A percentile compares a stretch with the other conserved stretches of the same genome.
These are phyloP conservation scores for Schrenkiella parvula DNA, from an alignment of 345 rosid species.

Conservation along the genomic window DNA sequence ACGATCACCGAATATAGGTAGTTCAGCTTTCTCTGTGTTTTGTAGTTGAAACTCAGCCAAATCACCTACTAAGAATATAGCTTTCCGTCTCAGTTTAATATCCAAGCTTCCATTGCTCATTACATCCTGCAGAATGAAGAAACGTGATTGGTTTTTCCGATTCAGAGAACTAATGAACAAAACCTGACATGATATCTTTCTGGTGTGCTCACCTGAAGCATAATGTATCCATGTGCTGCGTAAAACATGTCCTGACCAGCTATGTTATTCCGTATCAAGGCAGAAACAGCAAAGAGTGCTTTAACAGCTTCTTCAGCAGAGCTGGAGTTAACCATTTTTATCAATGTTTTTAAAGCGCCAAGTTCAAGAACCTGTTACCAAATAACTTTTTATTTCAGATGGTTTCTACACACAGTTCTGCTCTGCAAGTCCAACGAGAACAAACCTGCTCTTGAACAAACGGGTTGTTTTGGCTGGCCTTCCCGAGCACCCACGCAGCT, in stretches of 20 bases:
- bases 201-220: slow-evolving; percentile 70
- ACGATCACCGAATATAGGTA: slow-evolving; percentile 48
- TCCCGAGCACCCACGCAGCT: slow-evolving; percentile 96
- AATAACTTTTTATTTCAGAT: not conserved
- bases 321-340: slow-evolving; percentile 67
- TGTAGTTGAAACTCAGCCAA: slow-evolving; percentile 60
- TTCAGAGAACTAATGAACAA: not conserved
- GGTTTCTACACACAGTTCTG: not conserved
- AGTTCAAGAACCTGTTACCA: slow-evolving; percentile 62
- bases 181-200: not conserved
- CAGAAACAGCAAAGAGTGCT: slow-evolving; percentile 87
- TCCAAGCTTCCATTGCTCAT: slow-evolving; percentile 54
- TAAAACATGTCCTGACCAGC: slow-evolving; percentile 74
- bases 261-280: slow-evolving; percentile 65
- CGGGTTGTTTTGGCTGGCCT: slow-evolving; percentile 87
- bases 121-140: slow-evolving; percentile 46
- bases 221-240: slow-evolving; percentile 68
- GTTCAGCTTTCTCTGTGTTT: slow-evolving; percentile 42
- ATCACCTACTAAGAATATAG: slow-evolving; percentile 72
- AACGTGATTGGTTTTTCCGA: slow-evolving; percentile 7
- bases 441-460: slow-evolving; percentile 74
- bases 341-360: slow-evolving; percentile 58
- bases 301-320: slow-evolving; percentile 76
- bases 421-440: not conserved
- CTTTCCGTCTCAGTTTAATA: slow-evolving; percentile 69